Percentiles rank a stretch among this genome's conserved stretches.
phyloP scores from a whole-genome alignment of 75 land plant genomes.

The Isoetes taiwanensis region DNA sequence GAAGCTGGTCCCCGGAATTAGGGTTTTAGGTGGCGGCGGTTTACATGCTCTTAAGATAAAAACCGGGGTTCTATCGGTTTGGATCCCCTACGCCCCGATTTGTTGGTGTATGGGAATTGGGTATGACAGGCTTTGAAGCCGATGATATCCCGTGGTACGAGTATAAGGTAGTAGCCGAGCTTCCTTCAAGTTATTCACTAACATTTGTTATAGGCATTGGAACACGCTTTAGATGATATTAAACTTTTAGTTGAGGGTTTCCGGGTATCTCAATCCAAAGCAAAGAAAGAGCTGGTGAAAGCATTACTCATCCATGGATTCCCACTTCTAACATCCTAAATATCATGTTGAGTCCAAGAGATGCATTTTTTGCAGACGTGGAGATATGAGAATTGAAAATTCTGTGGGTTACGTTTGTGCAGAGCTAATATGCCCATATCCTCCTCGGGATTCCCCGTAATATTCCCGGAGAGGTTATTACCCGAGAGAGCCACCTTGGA shows the following conservation, averaged over 20 bases:
- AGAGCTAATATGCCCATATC: slow-evolving; percentile 79
- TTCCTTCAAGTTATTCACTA: slow-evolving; percentile 42
- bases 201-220: slow-evolving; percentile 67
- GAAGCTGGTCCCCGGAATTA: slow-evolving; percentile 31
- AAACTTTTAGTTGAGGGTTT: no score
- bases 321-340: no score
- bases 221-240: no score
- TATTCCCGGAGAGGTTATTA: slow-evolving; percentile 73
- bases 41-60: neutral
- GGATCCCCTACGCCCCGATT: slow-evolving; percentile 73
- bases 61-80: slow-evolving; percentile 21
- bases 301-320: no score
- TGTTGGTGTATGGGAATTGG: slow-evolving; percentile 45
- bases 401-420: slow-evolving; percentile 54
- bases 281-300: no score
- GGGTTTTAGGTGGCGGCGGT: slow-evolving; percentile 21
- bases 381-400: slow-evolving; percentile 29
- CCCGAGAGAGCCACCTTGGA: no score
- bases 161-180: slow-evolving; percentile 46
- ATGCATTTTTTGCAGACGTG: slow-evolving; percentile 62
- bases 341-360: slow-evolving; percentile 81
- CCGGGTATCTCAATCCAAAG: no score
- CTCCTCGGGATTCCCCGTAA: slow-evolving; percentile 84
- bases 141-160: slow-evolving; percentile 44
- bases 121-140: slow-evolving; percentile 62